Percentiles rank a stretch among this genome's conserved stretches.
Evolutionary conservation across 371 early-diverging fungal genomes (phyloP).

Genomic region (Circinella minor): DNA sequence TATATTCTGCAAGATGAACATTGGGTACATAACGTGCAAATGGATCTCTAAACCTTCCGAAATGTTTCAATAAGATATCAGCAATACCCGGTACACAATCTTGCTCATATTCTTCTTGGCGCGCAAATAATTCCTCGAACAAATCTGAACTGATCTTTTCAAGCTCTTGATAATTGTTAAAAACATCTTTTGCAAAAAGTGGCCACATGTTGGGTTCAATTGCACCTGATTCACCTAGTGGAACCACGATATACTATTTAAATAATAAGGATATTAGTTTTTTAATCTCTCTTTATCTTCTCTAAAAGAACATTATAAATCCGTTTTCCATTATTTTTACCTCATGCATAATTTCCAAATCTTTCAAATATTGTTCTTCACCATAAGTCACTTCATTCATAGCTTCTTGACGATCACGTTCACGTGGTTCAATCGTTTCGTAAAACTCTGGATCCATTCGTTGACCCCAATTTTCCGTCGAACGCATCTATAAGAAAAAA

Average conservation of each 20-base stretch:
- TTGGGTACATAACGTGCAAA: slow-evolving; percentile 83
- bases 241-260: slow-evolving; percentile 13
- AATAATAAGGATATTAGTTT: too few species aligned
- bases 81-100: slow-evolving; percentile 75
- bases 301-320: too few species aligned
- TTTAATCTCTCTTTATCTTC: too few species aligned
- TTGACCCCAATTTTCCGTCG: slow-evolving; percentile 50
- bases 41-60: slow-evolving; percentile 65
- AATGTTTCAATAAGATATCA: slow-evolving; percentile 75
- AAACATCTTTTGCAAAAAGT: slow-evolving; percentile 74
- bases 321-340: background rate
- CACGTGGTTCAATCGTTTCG: slow-evolving; percentile 66
- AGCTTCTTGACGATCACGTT: slow-evolving; percentile 86
- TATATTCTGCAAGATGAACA: slow-evolving; percentile 75
- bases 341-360: slow-evolving; percentile 43
- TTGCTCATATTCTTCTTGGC: slow-evolving; percentile 57
- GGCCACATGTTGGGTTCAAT: slow-evolving; percentile 59
- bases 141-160: slow-evolving; percentile 68
- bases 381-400: slow-evolving; percentile 87
- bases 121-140: slow-evolving; percentile 58
- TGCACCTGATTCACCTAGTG: slow-evolving; percentile 13
- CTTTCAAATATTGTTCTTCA: slow-evolving; percentile 84
- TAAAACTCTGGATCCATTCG: slow-evolving; percentile 69
- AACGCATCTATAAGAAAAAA: slow-evolving; percentile 12
- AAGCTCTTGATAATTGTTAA: slow-evolving; percentile 76